Evolutionary conservation across 2,329 filamentous ascomycete genomes (phyloP).

Genomic region (Endoconidiophora polonica): DNA sequence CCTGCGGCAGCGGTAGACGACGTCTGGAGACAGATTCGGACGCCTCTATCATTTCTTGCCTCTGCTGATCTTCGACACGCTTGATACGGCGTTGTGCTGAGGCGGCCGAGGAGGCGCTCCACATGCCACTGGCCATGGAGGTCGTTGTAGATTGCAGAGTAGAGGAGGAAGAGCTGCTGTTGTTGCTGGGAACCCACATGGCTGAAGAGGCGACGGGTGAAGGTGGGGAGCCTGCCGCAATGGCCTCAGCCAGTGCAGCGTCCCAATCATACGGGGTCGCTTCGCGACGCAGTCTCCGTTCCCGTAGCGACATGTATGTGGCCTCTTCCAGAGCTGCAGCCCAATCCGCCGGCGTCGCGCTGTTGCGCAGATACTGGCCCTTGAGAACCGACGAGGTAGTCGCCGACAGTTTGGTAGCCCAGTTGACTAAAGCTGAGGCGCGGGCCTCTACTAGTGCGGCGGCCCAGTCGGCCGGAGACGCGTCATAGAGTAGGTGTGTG

Average conservation of each 20-base stretch:
- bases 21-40: background rate
- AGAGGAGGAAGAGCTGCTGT: too few species aligned
- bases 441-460: slow-evolving; percentile 4
- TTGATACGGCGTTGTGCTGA: too few species aligned
- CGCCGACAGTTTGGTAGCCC: slow-evolving; percentile 9
- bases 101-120: background rate
- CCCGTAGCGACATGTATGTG: background rate
- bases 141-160: too few species aligned
- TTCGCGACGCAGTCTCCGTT: background rate
- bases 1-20: background rate
- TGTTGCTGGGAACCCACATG: background rate
- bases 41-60: background rate
- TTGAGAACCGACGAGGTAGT: slow-evolving; percentile 2
- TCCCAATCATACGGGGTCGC: slow-evolving; percentile 22
- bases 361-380: slow-evolving; percentile 12
- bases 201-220: background rate
- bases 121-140: too few species aligned
- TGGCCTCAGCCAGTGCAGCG: slow-evolving; percentile 23
- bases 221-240: slow-evolving; percentile 16
- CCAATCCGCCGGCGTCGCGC: slow-evolving; percentile 17
- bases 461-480: slow-evolving; percentile 10
- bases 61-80: background rate
- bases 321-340: slow-evolving; percentile 1
- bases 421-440: slow-evolving; percentile 4
- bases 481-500: background rate